These are phyloP conservation scores for Colletotrichum zoysiae DNA, from an alignment of 2,329 filamentous ascomycete species.

Conservation along the genomic window DNA sequence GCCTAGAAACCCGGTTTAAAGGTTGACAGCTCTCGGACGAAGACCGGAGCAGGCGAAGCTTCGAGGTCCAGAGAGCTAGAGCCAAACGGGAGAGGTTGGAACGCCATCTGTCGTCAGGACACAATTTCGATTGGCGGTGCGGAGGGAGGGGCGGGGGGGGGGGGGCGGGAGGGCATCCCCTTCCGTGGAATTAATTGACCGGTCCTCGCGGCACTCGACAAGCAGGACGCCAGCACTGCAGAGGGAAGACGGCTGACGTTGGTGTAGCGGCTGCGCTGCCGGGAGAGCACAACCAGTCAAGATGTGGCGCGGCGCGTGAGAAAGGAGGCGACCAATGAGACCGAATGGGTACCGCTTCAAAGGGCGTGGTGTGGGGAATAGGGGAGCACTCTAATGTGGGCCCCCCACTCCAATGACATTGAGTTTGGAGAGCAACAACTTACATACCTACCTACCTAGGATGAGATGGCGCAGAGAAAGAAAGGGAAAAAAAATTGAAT, in stretches of 20 bases:
- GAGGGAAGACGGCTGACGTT: neutral
- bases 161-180: neutral
- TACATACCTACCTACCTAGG: too few species aligned
- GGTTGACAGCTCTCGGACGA: neutral
- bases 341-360: neutral
- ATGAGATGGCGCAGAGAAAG: neutral
- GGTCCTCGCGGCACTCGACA: neutral
- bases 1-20: neutral
- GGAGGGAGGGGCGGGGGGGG: neutral
- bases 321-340: neutral
- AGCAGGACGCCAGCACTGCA: neutral
- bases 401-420: conserved; percentile 13
- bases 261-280: neutral
- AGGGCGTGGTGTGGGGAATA: conserved; percentile 6
- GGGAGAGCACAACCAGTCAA: neutral
- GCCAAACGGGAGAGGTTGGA: neutral
- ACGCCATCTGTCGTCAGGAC: neutral
- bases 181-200: neutral
- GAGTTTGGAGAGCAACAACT: conserved; percentile 21
- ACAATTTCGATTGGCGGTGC: conserved; percentile 6
- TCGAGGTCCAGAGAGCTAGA: neutral
- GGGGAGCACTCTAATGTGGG: conserved; percentile 1
- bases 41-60: neutral
- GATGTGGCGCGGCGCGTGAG: neutral
- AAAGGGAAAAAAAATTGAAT: neutral